phyloP scores from a whole-genome alignment of 352 stramenopile genomes.

The Phytophthora foliorum region DNA sequence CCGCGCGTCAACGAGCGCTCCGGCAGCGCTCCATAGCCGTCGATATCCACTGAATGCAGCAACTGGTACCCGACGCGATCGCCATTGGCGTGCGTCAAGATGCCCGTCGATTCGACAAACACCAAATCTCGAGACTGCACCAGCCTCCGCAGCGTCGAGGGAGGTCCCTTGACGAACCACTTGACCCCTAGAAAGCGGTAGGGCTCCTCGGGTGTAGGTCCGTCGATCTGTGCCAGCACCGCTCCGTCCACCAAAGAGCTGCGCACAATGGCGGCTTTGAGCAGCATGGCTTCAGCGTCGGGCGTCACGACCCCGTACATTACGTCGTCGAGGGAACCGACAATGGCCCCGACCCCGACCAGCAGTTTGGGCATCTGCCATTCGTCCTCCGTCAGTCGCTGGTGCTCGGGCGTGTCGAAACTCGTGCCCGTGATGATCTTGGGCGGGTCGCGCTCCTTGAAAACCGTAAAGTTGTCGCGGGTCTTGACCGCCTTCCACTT shows the following conservation, averaged over 20 bases:
- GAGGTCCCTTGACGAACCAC: slow-evolving; percentile 57
- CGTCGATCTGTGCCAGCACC: slow-evolving; percentile 43
- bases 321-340: slow-evolving; percentile 68
- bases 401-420: slow-evolving; percentile 38
- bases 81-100: slow-evolving; percentile 36
- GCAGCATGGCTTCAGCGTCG: slow-evolving; percentile 45
- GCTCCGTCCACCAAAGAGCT: slow-evolving; percentile 50
- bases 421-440: slow-evolving; percentile 38
- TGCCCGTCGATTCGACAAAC: slow-evolving; percentile 50
- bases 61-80: slow-evolving; percentile 50
- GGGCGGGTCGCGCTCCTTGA: slow-evolving; percentile 50
- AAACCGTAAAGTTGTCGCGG: slow-evolving; percentile 49
- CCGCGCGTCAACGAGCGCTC: slow-evolving; percentile 42
- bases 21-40: slow-evolving; percentile 31
- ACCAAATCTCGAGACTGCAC: slow-evolving; percentile 54
- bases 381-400: slow-evolving; percentile 41
- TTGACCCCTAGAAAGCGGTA: slow-evolving; percentile 62
- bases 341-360: slow-evolving; percentile 49
- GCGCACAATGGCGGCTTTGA: slow-evolving; percentile 49
- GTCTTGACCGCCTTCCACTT: slow-evolving; percentile 57
- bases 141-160: slow-evolving; percentile 35
- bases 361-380: slow-evolving; percentile 63
- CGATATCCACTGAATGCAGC: slow-evolving; percentile 55
- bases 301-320: slow-evolving; percentile 63
- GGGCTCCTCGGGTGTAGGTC: slow-evolving; percentile 40